These are phyloP conservation scores for Phytophthora megakarya DNA, from an alignment of 352 stramenopile genomes.

Conservation along the genomic window DNA sequence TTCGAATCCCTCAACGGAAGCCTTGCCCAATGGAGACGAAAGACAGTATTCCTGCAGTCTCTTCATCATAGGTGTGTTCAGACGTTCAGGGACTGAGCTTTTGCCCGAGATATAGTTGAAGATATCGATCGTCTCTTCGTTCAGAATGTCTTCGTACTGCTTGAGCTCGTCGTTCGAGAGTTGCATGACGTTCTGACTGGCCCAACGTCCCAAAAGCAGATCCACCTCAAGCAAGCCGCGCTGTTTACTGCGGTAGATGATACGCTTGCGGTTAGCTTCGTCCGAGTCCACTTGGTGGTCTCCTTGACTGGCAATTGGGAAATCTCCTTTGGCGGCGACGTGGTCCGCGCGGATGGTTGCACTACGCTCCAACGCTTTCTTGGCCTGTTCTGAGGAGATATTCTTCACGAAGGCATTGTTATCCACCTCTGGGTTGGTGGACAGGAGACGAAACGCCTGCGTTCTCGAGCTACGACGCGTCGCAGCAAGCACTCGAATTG, in stretches of 20 bases:
- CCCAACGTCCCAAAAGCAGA: conserved; percentile 94
- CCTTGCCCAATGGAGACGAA: conserved; percentile 90
- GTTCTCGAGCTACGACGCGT: background rate
- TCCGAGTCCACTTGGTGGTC: conserved; percentile 55
- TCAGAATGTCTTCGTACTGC: conserved; percentile 96
- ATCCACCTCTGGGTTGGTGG: conserved; percentile 46
- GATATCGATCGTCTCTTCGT: conserved; percentile 98
- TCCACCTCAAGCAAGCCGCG: conserved; percentile 96
- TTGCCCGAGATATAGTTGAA: conserved; percentile 97
- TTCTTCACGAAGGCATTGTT: conserved; percentile 59
- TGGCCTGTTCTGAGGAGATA: conserved; percentile 57
- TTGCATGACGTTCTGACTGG: conserved; percentile 89
- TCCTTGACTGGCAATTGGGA: conserved; percentile 58
- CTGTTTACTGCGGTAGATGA: conserved; percentile 96
- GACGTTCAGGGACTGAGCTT: conserved; percentile 72
- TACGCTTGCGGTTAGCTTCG: conserved; percentile 86
- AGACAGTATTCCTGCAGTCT: conserved; percentile 92
- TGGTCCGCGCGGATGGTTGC: conserved; percentile 69
- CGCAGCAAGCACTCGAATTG: background rate
- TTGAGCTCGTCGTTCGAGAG: conserved; percentile 85
- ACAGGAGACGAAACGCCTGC: conserved; percentile 29
- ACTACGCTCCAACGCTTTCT: conserved; percentile 51
- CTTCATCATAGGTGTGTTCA: conserved; percentile 92
- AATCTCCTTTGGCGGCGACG: conserved; percentile 41
- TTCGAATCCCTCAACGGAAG: conserved; percentile 70